Evolutionary conservation across 1,139 yeast genomes (phyloP).

Genomic region (Hyphopichia pseudoburtonii): DNA sequence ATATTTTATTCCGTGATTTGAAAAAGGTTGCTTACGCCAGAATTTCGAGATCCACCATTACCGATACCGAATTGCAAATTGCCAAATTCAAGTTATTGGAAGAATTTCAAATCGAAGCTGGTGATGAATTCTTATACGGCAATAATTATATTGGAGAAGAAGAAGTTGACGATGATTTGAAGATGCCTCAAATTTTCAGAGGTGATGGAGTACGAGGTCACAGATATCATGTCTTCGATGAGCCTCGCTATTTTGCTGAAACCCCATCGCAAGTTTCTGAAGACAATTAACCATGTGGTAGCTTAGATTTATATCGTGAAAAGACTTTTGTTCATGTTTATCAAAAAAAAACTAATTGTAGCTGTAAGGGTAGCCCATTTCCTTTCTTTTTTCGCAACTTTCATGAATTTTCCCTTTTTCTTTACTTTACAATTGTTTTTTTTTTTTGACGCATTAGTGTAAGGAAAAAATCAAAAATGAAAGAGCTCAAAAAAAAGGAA

Average conservation of each 20-base stretch:
- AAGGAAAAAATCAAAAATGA: too few species aligned
- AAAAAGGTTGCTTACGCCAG: constrained; percentile 93
- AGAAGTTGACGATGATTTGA: constrained; percentile 57
- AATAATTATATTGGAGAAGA: constrained; percentile 56
- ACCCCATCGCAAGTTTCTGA: constrained; percentile 1
- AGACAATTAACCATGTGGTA: too few species aligned
- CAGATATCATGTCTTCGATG: constrained; percentile 89
- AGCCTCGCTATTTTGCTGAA: constrained; percentile 71
- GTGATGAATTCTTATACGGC: constrained; percentile 51
- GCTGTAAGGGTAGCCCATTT: too few species aligned
- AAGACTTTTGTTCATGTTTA: too few species aligned
- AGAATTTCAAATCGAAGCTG: constrained; percentile 35
- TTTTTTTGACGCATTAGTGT: too few species aligned
- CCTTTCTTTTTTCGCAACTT: not conserved
- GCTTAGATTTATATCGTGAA: too few species aligned
- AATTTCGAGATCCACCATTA: constrained; percentile 87
- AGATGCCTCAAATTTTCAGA: constrained; percentile 79
- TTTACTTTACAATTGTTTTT: too few species aligned
- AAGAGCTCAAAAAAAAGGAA: not conserved
- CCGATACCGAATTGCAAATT: constrained; percentile 94
- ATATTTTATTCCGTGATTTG: constrained; percentile 82
- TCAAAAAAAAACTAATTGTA: too few species aligned
- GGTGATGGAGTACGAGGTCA: constrained; percentile 98
- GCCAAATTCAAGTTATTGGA: constrained; percentile 79
- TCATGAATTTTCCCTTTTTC: too few species aligned